Conservation (phyloP, 2,329 filamentous ascomycete genomes). For the Epichloe glyceriae region DNA sequence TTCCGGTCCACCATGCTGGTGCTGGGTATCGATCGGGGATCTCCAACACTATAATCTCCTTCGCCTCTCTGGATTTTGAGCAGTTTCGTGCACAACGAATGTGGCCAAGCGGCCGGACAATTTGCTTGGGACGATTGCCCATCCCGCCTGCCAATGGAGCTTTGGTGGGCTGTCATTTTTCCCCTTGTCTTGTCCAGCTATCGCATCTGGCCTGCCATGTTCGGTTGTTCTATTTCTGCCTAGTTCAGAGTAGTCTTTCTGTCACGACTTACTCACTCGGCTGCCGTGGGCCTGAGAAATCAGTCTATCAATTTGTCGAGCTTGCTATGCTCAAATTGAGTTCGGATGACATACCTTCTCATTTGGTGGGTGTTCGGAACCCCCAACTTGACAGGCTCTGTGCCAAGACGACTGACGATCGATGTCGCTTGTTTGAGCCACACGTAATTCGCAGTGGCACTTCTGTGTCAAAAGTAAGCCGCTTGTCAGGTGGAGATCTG, state of each 20-base stretch:
- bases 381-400: not conserved
- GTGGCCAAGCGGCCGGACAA: not conserved
- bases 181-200: not conserved
- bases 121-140: not conserved
- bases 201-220: not conserved
- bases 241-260: too few species aligned
- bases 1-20: not conserved
- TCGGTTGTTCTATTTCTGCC: not conserved
- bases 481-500: not conserved
- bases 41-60: not conserved
- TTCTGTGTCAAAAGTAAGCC: not conserved
- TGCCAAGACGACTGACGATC: not conserved
- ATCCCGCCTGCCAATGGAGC: conserved; percentile 1
- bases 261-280: not conserved
- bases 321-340: not conserved
- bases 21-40: not conserved
- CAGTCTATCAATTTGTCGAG: not conserved
- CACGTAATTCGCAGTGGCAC: not conserved
- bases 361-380: not conserved
- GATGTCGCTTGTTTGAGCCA: not conserved
- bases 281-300: not conserved
- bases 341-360: conserved; percentile 2
- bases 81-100: not conserved
- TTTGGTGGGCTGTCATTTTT: not conserved
- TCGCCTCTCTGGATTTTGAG: not conserved